Evolutionary conservation across 140 eudicot species (phyloP).

Genomic region (Oenanthe javanica): DNA sequence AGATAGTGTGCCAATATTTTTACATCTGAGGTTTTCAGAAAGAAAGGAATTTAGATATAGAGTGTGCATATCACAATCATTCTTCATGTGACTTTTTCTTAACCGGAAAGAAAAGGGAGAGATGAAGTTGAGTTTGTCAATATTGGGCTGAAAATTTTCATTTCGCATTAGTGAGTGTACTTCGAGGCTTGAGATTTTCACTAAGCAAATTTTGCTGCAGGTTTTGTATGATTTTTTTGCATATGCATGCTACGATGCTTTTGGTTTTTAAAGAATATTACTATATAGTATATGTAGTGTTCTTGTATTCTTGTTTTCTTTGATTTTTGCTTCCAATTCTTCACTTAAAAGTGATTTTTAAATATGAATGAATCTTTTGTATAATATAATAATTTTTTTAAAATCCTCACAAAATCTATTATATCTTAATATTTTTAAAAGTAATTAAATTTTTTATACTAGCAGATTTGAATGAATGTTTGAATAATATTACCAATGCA

Average conservation of each 20-base stretch:
- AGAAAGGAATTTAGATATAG: background rate
- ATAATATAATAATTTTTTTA: no score
- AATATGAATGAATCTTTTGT: no score
- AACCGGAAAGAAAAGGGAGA: background rate
- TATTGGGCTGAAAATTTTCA: background rate
- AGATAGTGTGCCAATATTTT: background rate
- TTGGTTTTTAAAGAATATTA: no score
- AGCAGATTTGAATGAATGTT: no score
- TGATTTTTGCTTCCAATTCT: no score
- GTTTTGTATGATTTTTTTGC: background rate
- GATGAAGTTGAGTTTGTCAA: background rate
- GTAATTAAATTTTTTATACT: no score
- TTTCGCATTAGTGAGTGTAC: background rate
- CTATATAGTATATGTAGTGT: no score
- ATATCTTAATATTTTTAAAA: no score
- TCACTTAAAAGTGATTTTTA: no score
- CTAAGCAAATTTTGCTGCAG: background rate
- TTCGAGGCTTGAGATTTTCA: background rate
- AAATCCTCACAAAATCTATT: no score
- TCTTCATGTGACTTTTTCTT: background rate
- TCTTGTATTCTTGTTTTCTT: no score
- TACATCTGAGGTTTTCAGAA: background rate
- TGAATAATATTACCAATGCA: no score
- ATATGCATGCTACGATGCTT: background rate
- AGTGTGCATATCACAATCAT: constrained; percentile 8